A percentile compares a stretch with the other conserved stretches of the same genome.
Conservation (phyloP, 371 early-diverging fungal genomes). For the Fennellomyces sp. region DNA sequence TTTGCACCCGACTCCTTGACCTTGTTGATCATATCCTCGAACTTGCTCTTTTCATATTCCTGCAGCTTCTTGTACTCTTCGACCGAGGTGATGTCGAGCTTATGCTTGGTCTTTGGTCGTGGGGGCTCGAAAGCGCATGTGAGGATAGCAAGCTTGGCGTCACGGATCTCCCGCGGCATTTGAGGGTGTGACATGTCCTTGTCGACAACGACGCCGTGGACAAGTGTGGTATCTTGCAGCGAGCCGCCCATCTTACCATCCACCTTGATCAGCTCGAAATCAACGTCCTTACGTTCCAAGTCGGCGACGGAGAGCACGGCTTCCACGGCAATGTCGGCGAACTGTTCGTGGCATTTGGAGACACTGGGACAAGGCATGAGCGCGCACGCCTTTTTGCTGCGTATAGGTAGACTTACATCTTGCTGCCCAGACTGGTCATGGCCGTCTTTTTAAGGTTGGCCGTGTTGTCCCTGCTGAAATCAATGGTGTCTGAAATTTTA, state of each 20-base stretch:
- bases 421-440: slow-evolving; percentile 97
- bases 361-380: slow-evolving; percentile 62
- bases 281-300: slow-evolving; percentile 98
- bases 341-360: slow-evolving; percentile 96
- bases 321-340: slow-evolving; percentile 97
- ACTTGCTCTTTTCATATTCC: slow-evolving; percentile 95
- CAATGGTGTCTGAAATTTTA: slow-evolving; percentile 89
- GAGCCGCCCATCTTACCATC: slow-evolving; percentile 98
- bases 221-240: slow-evolving; percentile 90
- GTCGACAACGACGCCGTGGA: slow-evolving; percentile 98
- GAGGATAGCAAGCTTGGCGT: slow-evolving; percentile 98
- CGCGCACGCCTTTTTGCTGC: too few species aligned
- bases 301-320: slow-evolving; percentile 98
- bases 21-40: slow-evolving; percentile 96
- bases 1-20: slow-evolving; percentile 98
- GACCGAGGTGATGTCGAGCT: slow-evolving; percentile 96
- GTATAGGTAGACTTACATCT: slow-evolving; percentile 89
- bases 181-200: slow-evolving; percentile 99
- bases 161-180: slow-evolving; percentile 96
- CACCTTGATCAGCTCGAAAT: slow-evolving; percentile 99
- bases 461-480: slow-evolving; percentile 81
- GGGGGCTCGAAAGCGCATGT: slow-evolving; percentile 99
- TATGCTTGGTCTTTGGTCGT: slow-evolving; percentile 99
- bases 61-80: slow-evolving; percentile 98
- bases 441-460: slow-evolving; percentile 95